A percentile compares a stretch with the other conserved stretches of the same genome.
Conservation (phyloP, 306 rosid genomes). For the Sophora flavescens region DNA sequence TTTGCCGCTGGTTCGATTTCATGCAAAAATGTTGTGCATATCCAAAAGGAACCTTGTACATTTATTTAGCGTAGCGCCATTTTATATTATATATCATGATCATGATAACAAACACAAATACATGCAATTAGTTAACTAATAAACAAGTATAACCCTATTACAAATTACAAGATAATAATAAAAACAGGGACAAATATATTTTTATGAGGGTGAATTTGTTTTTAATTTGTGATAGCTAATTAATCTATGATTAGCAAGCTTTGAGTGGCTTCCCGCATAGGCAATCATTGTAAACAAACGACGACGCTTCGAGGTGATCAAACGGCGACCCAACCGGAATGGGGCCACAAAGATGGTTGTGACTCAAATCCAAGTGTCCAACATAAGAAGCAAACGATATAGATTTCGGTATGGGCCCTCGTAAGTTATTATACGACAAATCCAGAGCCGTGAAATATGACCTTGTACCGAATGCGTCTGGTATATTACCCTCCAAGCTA, state of each 20-base stretch:
- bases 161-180: slow-evolving; percentile 2
- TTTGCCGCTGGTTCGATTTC: not conserved
- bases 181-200: not conserved
- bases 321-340: slow-evolving; percentile 88
- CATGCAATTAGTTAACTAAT: slow-evolving; percentile 19
- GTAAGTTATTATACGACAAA: slow-evolving; percentile 67
- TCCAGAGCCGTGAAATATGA: slow-evolving; percentile 85
- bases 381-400: slow-evolving; percentile 66
- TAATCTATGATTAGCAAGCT: slow-evolving; percentile 52
- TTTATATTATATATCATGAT: slow-evolving; percentile 8
- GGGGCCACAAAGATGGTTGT: slow-evolving; percentile 84
- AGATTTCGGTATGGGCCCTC: slow-evolving; percentile 72
- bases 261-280: slow-evolving; percentile 90
- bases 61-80: slow-evolving; percentile 21
- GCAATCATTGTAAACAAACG: slow-evolving; percentile 82
- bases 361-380: slow-evolving; percentile 95
- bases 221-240: not conserved
- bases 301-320: slow-evolving; percentile 89
- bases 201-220: not conserved
- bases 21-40: slow-evolving; percentile 15
- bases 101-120: slow-evolving; percentile 6
- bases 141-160: slow-evolving; percentile 31
- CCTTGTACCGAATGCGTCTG: slow-evolving; percentile 63
- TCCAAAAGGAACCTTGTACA: not conserved
- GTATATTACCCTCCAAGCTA: slow-evolving; percentile 59